Percentiles rank a stretch among this genome's conserved stretches.
Conservation (phyloP, 305 asterid species). For the Fraxinus sp. region DNA sequence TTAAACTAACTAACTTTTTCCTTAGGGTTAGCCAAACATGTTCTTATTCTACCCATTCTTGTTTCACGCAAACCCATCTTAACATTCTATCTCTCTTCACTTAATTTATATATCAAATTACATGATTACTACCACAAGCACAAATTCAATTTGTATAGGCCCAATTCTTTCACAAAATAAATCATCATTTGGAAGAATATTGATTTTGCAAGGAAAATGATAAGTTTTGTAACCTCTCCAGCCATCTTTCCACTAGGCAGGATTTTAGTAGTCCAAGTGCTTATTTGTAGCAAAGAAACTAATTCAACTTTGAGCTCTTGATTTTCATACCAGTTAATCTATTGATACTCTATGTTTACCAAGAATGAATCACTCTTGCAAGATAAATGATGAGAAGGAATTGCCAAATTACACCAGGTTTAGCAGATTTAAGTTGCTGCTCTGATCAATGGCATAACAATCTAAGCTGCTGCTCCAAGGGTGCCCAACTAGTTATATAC, state of each 20-base stretch:
- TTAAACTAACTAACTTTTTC: too few species aligned
- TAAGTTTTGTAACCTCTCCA: neutral
- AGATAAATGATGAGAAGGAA: neutral
- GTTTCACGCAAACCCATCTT: neutral
- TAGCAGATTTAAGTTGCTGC: neutral
- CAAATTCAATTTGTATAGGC: neutral
- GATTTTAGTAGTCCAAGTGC: neutral
- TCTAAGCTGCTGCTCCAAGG: neutral
- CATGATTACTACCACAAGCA: neutral
- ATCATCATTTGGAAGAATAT: neutral
- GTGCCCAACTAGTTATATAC: neutral
- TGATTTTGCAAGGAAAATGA: neutral
- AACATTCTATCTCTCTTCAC: neutral
- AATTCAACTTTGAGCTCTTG: neutral
- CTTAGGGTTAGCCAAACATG: too few species aligned
- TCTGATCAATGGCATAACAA: neutral
- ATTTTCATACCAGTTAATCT: neutral
- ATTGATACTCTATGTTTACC: neutral
- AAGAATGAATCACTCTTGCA: neutral
- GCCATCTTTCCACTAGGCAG: neutral
- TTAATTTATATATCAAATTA: too few species aligned
- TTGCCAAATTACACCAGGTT: neutral
- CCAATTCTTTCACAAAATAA: neutral
- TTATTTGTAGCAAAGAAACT: neutral
- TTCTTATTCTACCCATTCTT: neutral